Evolutionary conservation across 345 rosid genomes (phyloP), one percentile per base, ranked within the genome.

Genomic region (Eucalyptus regnans): DNA sequence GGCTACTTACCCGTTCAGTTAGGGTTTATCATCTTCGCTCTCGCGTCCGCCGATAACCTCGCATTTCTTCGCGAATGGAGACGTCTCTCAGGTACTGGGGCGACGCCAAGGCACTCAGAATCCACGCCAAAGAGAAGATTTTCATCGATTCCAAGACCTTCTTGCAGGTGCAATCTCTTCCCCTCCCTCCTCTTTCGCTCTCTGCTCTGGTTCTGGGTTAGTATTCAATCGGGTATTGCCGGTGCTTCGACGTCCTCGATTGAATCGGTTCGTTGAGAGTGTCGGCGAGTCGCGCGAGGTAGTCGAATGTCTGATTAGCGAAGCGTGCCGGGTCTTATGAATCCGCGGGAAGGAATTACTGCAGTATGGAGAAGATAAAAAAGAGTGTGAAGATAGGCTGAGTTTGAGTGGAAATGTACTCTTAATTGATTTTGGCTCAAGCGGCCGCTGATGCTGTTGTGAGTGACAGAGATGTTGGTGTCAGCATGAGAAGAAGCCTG

Each of bases 51-150:
- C 80, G 27, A 22, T 76, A 76, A 20, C 83, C 46, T 76, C 83
- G 83, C 48, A 20, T n/a, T 29, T 8, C 37, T 37, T 81, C 23
- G 87, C 44, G 2, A 29, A 97, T 96, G 99, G 98, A 96, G 93
- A 95, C 98, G 10, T 97, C 98, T 85, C 91, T 97, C 89, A 95
- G 99, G 87, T 96, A 92, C 90, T 89, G 93, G 48, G 91, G 92
- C 49, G 96, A 90, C 52, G 81, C 96, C 60, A 98, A 88, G 92
- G 91, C 96, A 89, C 89, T 96, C 88, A 94, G 92, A 90, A 94
- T 98, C 91, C 98, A 98, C 90, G 99, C 97, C 84, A 98, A 97
- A 92, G 93, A 98, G 95, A 96, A 94, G 91, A 84, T 98, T 62
- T 88, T 90, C 20, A 91, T 96, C 86, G 95, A 93, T 90, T 93